Evolutionary conservation across 495 filamentous ascomycete species (phyloP), one percentile per base, ranked within the genome.

Genomic region (Aspergillus campestris): DNA sequence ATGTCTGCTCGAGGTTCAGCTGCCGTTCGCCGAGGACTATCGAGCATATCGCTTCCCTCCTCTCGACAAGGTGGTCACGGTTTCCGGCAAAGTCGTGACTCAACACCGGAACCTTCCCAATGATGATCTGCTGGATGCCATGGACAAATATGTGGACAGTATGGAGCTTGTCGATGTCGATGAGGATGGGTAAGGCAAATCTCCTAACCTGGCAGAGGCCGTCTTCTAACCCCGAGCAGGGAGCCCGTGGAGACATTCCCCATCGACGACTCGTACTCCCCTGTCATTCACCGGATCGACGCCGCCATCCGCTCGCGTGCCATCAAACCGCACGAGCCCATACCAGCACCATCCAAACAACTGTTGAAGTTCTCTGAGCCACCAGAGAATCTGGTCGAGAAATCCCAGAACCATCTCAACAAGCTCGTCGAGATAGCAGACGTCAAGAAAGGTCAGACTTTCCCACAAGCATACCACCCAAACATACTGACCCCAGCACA

Each of bases 1-100:
- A 61, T 89, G 86, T 53, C 73, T 99, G 10, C 78, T 94, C 48
- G 94, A 98, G 61, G 76, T 90, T 5, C 89, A 94, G 45, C 75
- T 98, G n/a, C 92, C 92, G 4, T 97, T 94, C 55, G 78, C 85
- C 2, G 94, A 99, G 66, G 94, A 99, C 60, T 71, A 95, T 24
- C 79, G 94, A 40, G 74, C 76, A 34, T 96, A 95, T 60, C 82
- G 77, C 47, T 99, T 99, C 47, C 88, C 94, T 3, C 88, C 91
- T 1, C 70, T 99, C 10, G 90, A 94, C 59, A 84, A 79, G 51
- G 83, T 97, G 8, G 70, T 92, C 40, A 97, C 90, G 0, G 73
- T 95, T 7, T 86, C 84, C n/a, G 94, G 92, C n/a, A 87, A 87
- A 45, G 68, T 76, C 12, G 72, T 95, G 15, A 84, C 73, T 7